Evolutionary conservation across 805 yeast genomes (phyloP).

Genomic region (Myxozyma neotropica): DNA sequence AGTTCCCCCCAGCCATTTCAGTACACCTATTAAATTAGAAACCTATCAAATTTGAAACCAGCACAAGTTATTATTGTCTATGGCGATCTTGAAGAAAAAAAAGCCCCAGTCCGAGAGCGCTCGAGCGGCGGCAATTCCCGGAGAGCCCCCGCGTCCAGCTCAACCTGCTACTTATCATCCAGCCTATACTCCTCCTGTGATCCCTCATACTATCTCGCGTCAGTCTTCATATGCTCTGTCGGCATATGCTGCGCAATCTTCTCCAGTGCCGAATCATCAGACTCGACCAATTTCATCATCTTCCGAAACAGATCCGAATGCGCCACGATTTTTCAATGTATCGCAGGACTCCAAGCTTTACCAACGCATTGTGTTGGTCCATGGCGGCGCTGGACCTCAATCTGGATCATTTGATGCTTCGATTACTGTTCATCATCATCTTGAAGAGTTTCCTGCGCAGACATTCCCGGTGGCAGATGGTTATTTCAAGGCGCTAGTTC

Average conservation of each 20-base stretch:
- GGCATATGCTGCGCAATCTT: background rate
- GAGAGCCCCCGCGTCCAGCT: background rate
- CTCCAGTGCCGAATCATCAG: background rate
- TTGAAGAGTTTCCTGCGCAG: slow-evolving; percentile 62
- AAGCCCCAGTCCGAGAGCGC: background rate
- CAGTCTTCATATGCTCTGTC: too few species aligned
- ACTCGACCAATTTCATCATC: background rate
- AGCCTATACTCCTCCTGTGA: background rate
- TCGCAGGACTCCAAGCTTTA: slow-evolving; percentile 10
- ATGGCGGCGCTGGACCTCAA: slow-evolving; percentile 43
- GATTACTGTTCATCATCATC: slow-evolving; percentile 50
- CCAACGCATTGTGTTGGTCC: slow-evolving; percentile 43
- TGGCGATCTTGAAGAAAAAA: slow-evolving; percentile 5
- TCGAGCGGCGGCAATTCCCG: background rate
- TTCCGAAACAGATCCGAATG: background rate
- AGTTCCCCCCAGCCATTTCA: too few species aligned
- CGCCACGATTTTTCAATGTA: slow-evolving; percentile 25
- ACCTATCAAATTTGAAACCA: too few species aligned
- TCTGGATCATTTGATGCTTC: slow-evolving; percentile 42
- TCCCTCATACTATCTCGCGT: too few species aligned
- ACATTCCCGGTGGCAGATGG: slow-evolving; percentile 68
- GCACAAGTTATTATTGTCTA: background rate
- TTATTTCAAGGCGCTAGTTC: slow-evolving; percentile 73
- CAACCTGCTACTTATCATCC: background rate
- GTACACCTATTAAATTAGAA: too few species aligned